Percentiles rank a stretch among this genome's conserved stretches.
Conservation (phyloP, 2,329 filamentous ascomycete species). For the Talaromyces rugulosus region DNA sequence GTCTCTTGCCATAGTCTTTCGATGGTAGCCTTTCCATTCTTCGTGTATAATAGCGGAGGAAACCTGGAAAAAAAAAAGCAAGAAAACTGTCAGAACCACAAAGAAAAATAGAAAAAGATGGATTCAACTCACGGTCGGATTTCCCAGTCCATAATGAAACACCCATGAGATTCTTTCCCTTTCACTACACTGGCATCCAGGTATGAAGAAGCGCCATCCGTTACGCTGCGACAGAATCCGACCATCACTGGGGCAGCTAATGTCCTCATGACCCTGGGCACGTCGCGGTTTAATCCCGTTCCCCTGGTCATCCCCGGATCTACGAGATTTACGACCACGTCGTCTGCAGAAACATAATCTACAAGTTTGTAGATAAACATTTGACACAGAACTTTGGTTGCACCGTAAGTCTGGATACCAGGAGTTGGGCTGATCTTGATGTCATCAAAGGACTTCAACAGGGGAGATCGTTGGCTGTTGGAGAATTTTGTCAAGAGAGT, state of each 20-base stretch:
- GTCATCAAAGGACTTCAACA: constrained; percentile 25
- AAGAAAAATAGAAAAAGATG: not conserved
- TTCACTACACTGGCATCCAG: constrained; percentile 45
- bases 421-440: not conserved
- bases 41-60: constrained; percentile 23
- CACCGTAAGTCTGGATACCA: not conserved
- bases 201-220: constrained; percentile 44
- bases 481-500: constrained; percentile 16
- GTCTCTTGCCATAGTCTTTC: constrained; percentile 35
- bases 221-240: not conserved
- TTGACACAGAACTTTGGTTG: constrained; percentile 15
- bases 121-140: constrained; percentile 24
- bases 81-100: not conserved
- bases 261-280: not conserved
- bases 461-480: constrained; percentile 10
- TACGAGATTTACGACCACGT: constrained; percentile 44
- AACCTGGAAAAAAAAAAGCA: not conserved
- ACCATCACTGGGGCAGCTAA: not conserved
- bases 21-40: constrained; percentile 31
- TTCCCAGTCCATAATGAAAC: constrained; percentile 48
- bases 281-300: constrained; percentile 32
- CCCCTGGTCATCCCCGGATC: constrained; percentile 44
- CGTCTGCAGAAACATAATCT: constrained; percentile 35
- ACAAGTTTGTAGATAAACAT: constrained; percentile 35
- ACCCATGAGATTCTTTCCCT: constrained; percentile 50